Conservation (phyloP, 2,329 filamentous ascomycete species). For the Penicillium sp. region DNA sequence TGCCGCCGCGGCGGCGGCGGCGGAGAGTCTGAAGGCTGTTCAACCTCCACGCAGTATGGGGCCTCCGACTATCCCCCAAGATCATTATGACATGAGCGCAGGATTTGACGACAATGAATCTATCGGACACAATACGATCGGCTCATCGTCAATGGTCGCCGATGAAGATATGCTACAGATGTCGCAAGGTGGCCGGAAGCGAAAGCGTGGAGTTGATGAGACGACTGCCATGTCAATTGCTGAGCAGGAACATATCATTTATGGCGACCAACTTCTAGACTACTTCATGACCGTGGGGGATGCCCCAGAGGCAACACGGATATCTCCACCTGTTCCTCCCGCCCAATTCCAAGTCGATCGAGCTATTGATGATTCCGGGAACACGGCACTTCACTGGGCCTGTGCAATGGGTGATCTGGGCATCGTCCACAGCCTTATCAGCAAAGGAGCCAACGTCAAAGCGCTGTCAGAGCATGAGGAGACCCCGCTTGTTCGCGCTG, state of each 20-base stretch:
- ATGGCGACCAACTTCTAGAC: slow-evolving; percentile 89
- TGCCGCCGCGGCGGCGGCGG: slow-evolving; percentile 21
- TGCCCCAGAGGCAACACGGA: slow-evolving; percentile 63
- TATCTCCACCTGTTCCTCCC: slow-evolving; percentile 73
- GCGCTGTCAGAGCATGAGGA: slow-evolving; percentile 72
- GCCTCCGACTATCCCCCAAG: slow-evolving; percentile 50
- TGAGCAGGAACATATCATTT: slow-evolving; percentile 84
- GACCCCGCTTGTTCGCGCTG: slow-evolving; percentile 90
- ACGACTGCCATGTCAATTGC: slow-evolving; percentile 58
- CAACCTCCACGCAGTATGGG: slow-evolving; percentile 38
- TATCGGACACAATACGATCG: slow-evolving; percentile 78
- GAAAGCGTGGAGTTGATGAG: slow-evolving; percentile 72
- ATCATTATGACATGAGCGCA: slow-evolving; percentile 67
- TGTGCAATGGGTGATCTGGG: slow-evolving; percentile 95
- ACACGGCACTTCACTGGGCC: slow-evolving; percentile 95
- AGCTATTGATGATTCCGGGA: slow-evolving; percentile 88
- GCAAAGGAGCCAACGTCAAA: slow-evolving; percentile 73
- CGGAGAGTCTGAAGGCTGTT: slow-evolving; percentile 35
- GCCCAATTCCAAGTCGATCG: slow-evolving; percentile 85
- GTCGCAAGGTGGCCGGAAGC: slow-evolving; percentile 66
- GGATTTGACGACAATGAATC: slow-evolving; percentile 75
- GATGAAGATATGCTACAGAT: slow-evolving; percentile 78
- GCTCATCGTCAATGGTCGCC: slow-evolving; percentile 80
- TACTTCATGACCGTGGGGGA: slow-evolving; percentile 91
- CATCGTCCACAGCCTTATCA: slow-evolving; percentile 83